Evolutionary conservation across 768 basidiomycete species (phyloP), one percentile per base, ranked within the genome.

Genomic region (Psilocybe sp.): DNA sequence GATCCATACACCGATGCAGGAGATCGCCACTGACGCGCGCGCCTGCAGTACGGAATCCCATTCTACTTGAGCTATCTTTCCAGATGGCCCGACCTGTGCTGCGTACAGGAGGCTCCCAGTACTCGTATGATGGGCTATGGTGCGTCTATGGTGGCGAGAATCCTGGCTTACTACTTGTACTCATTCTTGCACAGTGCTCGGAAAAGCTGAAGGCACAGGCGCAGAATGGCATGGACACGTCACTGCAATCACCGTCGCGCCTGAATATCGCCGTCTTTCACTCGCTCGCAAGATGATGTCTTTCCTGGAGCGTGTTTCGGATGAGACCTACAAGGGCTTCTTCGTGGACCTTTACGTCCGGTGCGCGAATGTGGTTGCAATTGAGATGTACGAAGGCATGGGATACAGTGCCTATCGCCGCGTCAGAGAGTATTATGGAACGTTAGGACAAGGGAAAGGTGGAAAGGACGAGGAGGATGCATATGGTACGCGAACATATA

Each of bases 261-360:
- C 97, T 11, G 85, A 91, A 60, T 97, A 92, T 68, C 88, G 97
- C 37, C 86, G 90, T 2, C 79, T 98, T 2, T 83, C 84, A 1
- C 84, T 98, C 40, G 96, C 92, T 0, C 81, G 84, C 58, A 84
- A 81, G 64, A 87, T 98, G 81, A 92, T 96, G 82, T 64, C 74
- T 54, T 75, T 89, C 42, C 85, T 99, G 40, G 96, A 98, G 66
- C 75, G 79, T 58, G 86, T 92, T 7, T 92, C 91, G 1, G 87
- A 94, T 64, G 78, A 84, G 51, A 77, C 77, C 19, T 89, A 93
- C 74, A 81, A 80, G 54, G 90, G 85, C 3, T 89, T 82, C 77
- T 98, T 96, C 61, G 93, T 98, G 42, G 97, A 98, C 68, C 79
- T 99, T 16, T 98, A 93, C 64, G 96, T 98, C 49, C 83, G 97